These are phyloP conservation scores for Leccinum variabile DNA, from an alignment of 1,284 basidiomycete species.

Conservation along the genomic window DNA sequence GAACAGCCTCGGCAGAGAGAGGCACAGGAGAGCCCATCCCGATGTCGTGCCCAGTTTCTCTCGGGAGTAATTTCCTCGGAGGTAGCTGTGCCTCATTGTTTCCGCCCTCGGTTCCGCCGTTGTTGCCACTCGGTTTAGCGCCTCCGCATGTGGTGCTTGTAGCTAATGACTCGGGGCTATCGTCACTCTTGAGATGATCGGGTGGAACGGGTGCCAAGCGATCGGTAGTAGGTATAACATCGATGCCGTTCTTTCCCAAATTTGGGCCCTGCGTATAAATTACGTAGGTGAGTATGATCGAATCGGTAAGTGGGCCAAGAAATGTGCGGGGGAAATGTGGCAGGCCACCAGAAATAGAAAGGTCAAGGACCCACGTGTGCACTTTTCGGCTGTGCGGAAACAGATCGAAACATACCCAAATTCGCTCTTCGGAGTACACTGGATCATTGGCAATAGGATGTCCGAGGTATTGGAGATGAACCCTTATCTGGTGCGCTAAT, in stretches of 20 bases:
- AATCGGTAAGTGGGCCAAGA: not conserved
- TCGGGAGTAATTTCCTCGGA: slow-evolving; percentile 56
- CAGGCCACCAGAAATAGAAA: not conserved
- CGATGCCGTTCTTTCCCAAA: slow-evolving; percentile 82
- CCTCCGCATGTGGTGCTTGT: slow-evolving; percentile 27
- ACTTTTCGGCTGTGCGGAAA: not conserved
- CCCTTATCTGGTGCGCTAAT: slow-evolving; percentile 90
- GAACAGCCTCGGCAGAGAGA: slow-evolving; percentile 82
- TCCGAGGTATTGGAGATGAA: slow-evolving; percentile 95
- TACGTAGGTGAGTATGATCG: slow-evolving; percentile 6
- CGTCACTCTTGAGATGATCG: slow-evolving; percentile 44
- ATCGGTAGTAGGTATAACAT: slow-evolving; percentile 63
- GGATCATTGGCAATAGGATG: slow-evolving; percentile 93
- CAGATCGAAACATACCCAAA: slow-evolving; percentile 63
- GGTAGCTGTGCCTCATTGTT: slow-evolving; percentile 26
- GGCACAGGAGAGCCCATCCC: slow-evolving; percentile 89
- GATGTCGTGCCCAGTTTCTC: slow-evolving; percentile 83
- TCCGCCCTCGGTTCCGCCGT: slow-evolving; percentile 4
- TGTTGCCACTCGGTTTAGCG: slow-evolving; percentile 12
- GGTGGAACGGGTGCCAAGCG: slow-evolving; percentile 66
- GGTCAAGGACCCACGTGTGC: not conserved
- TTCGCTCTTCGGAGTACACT: slow-evolving; percentile 74
- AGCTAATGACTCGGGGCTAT: slow-evolving; percentile 38
- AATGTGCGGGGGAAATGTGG: not conserved
- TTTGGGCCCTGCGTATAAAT: slow-evolving; percentile 55